These are phyloP conservation scores for Blastomyces silverae DNA, from an alignment of 2,329 filamentous ascomycete species.

Conservation along the genomic window DNA sequence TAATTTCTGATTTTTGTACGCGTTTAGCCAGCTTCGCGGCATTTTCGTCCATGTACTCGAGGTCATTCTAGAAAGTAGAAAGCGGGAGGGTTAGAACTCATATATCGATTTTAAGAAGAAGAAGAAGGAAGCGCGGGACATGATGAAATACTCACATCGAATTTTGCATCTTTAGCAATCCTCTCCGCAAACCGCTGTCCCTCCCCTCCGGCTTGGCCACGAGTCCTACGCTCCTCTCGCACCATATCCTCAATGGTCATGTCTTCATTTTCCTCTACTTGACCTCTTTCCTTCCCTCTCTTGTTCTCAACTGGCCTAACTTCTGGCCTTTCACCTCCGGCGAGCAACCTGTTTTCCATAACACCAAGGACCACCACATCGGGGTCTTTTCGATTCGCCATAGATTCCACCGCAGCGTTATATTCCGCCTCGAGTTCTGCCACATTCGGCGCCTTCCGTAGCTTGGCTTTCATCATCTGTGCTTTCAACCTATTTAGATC, in stretches of 20 bases:
- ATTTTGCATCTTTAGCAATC: conserved; percentile 88
- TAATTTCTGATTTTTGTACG: conserved; percentile 79
- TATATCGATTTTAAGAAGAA: neutral
- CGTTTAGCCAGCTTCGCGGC: conserved; percentile 79
- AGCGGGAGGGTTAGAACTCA: conserved; percentile 16
- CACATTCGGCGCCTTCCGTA: conserved; percentile 69
- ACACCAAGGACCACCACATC: conserved; percentile 74
- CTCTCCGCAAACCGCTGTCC: conserved; percentile 77
- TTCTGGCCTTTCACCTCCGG: conserved; percentile 66
- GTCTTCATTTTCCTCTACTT: conserved; percentile 84
- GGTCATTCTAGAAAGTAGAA: conserved; percentile 53
- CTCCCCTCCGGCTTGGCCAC: conserved; percentile 69
- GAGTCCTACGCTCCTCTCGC: conserved; percentile 81
- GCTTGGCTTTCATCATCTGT: conserved; percentile 90
- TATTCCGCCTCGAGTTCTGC: conserved; percentile 76
- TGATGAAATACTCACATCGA: conserved; percentile 50
- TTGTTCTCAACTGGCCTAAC: conserved; percentile 72
- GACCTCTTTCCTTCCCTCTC: conserved; percentile 74
- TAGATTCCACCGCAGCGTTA: conserved; percentile 62
- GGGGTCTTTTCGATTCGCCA: conserved; percentile 52
- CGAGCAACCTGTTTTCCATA: conserved; percentile 85
- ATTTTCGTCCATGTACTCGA: conserved; percentile 98
- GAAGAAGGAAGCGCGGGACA: neutral
- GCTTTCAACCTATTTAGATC: conserved; percentile 83
- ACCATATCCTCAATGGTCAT: conserved; percentile 98